These are phyloP conservation scores for Yueomyces sp. DNA, from an alignment of 805 yeast genomes.

Conservation along the genomic window DNA sequence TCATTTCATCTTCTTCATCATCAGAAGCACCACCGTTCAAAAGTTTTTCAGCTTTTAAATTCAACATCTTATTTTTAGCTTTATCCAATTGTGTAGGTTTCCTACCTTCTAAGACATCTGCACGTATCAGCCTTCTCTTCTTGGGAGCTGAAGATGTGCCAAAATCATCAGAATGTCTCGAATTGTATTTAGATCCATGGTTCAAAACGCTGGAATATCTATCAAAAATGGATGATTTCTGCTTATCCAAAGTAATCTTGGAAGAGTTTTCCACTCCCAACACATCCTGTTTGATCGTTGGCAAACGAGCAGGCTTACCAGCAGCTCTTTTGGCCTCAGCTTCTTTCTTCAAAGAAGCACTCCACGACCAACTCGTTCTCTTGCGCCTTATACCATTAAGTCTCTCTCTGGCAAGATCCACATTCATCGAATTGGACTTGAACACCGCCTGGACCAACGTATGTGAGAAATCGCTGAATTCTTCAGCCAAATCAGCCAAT, in stretches of 20 bases:
- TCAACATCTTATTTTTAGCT: slow-evolving; percentile 19
- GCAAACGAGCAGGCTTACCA: slow-evolving; percentile 2
- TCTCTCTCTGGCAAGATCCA: slow-evolving; percentile 23
- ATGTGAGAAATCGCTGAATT: slow-evolving; percentile 24
- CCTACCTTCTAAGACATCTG: slow-evolving; percentile 16
- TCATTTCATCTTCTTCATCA: slow-evolving; percentile 12
- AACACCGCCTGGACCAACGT: slow-evolving; percentile 27
- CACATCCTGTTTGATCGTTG: slow-evolving; percentile 4
- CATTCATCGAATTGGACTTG: slow-evolving; percentile 25
- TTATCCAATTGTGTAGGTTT: slow-evolving; percentile 21
- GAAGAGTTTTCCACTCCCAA: slow-evolving; percentile 12
- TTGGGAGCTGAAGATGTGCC: slow-evolving; percentile 12
- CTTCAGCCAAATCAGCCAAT: slow-evolving; percentile 7
- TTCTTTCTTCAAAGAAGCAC: background rate
- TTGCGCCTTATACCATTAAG: slow-evolving; percentile 19
- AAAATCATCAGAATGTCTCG: slow-evolving; percentile 5
- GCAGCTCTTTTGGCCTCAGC: background rate
- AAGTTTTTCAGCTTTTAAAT: slow-evolving; percentile 9
- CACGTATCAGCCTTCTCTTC: slow-evolving; percentile 29
- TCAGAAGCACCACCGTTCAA: slow-evolving; percentile 11
- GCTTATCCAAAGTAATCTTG: slow-evolving; percentile 26
- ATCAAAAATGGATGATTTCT: slow-evolving; percentile 25
- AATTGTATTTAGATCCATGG: slow-evolving; percentile 1
- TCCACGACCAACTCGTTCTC: slow-evolving; percentile 14
- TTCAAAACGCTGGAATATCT: slow-evolving; percentile 22